Evolutionary conservation across 139 green algal genomes (phyloP).

Genomic region (Tetradesmus obliquus): DNA sequence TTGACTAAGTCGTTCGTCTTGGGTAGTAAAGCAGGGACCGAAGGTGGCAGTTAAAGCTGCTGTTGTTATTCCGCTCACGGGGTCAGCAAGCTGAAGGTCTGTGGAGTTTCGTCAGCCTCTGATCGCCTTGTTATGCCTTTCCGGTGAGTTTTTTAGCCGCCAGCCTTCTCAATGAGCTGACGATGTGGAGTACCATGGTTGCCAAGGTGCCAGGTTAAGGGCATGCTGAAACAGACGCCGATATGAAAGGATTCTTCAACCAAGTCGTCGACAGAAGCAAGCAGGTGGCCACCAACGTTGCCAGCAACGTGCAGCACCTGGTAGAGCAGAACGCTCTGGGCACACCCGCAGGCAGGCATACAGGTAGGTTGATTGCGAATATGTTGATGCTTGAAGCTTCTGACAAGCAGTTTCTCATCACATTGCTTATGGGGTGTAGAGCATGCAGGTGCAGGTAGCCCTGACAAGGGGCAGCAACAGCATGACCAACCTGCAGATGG

Average conservation of each 20-base stretch:
- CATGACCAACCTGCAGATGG: background rate
- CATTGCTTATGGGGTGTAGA: background rate
- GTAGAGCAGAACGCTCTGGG: background rate
- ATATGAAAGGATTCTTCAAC: background rate
- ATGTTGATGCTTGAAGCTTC: background rate
- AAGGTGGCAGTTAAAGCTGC: background rate
- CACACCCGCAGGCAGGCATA: background rate
- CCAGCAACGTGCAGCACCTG: constrained; percentile 21
- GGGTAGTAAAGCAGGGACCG: background rate
- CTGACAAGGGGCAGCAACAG: background rate
- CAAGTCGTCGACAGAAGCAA: background rate
- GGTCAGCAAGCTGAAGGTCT: background rate
- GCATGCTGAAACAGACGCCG: background rate
- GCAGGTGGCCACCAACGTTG: background rate
- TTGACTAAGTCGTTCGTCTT: background rate
- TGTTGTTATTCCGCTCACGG: background rate
- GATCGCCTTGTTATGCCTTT: background rate
- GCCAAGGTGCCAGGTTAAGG: background rate
- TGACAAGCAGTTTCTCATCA: background rate
- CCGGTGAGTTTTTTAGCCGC: background rate
- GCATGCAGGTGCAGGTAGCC: background rate
- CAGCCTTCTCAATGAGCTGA: background rate
- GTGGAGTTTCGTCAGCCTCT: background rate
- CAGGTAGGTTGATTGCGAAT: background rate
- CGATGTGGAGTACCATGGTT: background rate